Base-by-base conservation (phyloP, 345 rosid genomes). In the Ricinus communis region DNA sequence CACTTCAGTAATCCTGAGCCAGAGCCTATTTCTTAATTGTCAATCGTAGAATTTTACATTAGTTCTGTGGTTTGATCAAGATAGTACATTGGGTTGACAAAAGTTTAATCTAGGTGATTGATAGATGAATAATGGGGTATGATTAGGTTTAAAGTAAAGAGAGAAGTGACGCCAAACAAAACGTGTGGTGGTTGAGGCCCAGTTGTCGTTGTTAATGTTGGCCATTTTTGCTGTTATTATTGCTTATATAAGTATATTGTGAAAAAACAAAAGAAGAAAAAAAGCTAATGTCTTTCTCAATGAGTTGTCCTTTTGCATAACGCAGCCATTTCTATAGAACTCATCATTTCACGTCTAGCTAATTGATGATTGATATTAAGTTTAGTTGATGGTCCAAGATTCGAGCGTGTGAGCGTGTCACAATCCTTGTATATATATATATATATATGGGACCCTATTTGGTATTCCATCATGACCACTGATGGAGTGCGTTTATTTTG, bases 131-230 rank as follows among this genome's bases (percentile, higher is more conserved):
- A 27, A 68, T 28, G 46, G 51, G 70, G 65, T 21, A 10, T 22
- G 52, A 19, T n/a, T 71, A 71, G 72, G 45, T 43, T n/a, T 47
- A 14, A 24, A 16, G 54, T 46, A 75, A 56, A 51, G 27, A 18
- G 16, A 14, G 25, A 31, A 74, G 33, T 60, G 54, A 64, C 40
- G 76, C 69, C 75, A 62, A 55, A 56, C 56, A 54, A 56, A 60
- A 33, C 6, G 5, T 28, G 65, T 62, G 76, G 79, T 79, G 81
- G 65, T 69, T 49, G 74, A 76, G 85, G 74, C 83, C 83, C 85
- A 84, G 64, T 63, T 74, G 87, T 79, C 76, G 75, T 82, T 73
- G 51, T 84, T 77, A 18, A 53, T 79, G 79, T 53, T 74, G 73
- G 80, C 85, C 81, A 83, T 68, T 71, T 43, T 33, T 33, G 63